A percentile compares a stretch with the other conserved stretches of the same genome.
These are phyloP conservation scores for Penicillium sp. DNA, from an alignment of 2,329 filamentous ascomycete genomes.

Conservation along the genomic window DNA sequence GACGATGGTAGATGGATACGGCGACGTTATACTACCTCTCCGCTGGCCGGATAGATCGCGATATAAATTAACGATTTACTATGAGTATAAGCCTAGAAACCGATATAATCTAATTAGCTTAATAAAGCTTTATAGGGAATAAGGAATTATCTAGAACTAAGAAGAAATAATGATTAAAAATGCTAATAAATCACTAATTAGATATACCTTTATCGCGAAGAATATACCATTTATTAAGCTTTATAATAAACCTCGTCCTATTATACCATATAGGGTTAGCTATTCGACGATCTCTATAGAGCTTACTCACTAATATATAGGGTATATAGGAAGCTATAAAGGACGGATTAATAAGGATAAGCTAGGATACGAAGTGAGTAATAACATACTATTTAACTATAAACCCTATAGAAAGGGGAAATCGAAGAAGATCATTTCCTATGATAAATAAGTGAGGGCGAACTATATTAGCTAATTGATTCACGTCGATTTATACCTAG, in stretches of 20 bases:
- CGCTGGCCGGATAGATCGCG: too few relatives aligned
- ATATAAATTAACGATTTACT: too few relatives aligned
- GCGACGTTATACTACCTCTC: too few relatives aligned
- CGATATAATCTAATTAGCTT: background rate
- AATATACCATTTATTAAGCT: background rate
- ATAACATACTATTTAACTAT: background rate
- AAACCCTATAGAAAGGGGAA: background rate
- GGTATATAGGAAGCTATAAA: background rate
- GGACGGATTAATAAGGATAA: background rate
- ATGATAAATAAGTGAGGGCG: background rate
- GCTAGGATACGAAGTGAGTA: background rate
- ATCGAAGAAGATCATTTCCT: background rate
- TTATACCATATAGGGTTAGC: background rate
- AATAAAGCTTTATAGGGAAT: background rate
- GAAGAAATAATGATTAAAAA: background rate
- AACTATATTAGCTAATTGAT: background rate
- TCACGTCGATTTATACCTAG: background rate
- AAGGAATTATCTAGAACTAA: background rate
- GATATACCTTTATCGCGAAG: background rate
- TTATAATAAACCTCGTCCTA: background rate
- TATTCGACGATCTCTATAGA: background rate
- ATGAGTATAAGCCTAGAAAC: background rate
- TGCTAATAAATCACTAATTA: background rate
- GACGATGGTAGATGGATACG: too few relatives aligned
- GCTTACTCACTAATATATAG: too few relatives aligned